Percentiles rank a stretch among this genome's conserved stretches.
These are phyloP conservation scores for Gossypium laxum DNA, from an alignment of 441 rosid species.

Conservation along the genomic window DNA sequence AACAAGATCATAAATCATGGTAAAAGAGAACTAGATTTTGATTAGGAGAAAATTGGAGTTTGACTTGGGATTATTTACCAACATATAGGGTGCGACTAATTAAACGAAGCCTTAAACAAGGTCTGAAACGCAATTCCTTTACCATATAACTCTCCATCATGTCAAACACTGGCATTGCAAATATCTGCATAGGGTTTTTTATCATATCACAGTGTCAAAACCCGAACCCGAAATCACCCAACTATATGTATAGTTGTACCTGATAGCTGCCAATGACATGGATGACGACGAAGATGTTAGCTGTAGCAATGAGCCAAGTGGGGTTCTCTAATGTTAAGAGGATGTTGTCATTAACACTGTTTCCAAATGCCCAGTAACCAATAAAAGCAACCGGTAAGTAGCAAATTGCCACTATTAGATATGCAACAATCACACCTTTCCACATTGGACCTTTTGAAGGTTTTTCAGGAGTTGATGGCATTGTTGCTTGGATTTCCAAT, in stretches of 20 bases:
- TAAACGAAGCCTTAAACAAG: constrained; percentile 47
- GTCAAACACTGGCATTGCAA: constrained; percentile 75
- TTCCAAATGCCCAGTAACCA: constrained; percentile 53
- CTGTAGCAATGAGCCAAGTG: constrained; percentile 52
- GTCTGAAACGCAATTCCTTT: constrained; percentile 35
- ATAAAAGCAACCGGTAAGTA: constrained; percentile 64
- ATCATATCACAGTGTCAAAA: neutral
- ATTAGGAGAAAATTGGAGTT: neutral
- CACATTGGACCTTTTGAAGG: constrained; percentile 77
- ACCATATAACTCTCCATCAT: constrained; percentile 66
- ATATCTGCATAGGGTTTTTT: constrained; percentile 24
- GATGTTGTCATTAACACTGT: constrained; percentile 53
- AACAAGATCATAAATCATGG: neutral
- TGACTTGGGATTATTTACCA: constrained; percentile 30
- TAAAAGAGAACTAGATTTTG: neutral
- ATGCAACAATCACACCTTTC: constrained; percentile 64
- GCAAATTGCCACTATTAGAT: constrained; percentile 55
- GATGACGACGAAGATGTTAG: constrained; percentile 61
- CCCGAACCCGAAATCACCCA: neutral
- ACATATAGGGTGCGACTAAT: constrained; percentile 48
- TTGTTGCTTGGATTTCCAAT: constrained; percentile 78
- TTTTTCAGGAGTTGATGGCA: constrained; percentile 66
- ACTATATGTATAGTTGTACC: constrained; percentile 23
- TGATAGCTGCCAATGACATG: constrained; percentile 89
- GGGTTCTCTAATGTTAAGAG: constrained; percentile 56